Evolutionary conservation across 495 filamentous ascomycete species (phyloP).

Genomic region (Daldinia grandis): DNA sequence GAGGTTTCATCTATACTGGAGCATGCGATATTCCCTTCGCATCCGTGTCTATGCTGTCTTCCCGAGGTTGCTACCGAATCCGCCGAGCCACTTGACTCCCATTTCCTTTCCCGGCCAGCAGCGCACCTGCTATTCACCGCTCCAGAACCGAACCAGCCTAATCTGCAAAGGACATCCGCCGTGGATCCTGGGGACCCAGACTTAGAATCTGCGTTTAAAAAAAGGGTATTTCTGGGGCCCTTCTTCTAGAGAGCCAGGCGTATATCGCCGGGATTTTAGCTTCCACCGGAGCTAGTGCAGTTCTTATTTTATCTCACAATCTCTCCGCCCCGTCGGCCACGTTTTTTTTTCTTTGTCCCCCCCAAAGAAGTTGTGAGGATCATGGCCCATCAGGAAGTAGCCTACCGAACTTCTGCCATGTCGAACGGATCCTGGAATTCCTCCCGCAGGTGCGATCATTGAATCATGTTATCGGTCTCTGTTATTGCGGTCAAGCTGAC

Average conservation of each 20-base stretch:
- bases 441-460: slow-evolving; percentile 58
- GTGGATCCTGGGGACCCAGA: slow-evolving; percentile 36
- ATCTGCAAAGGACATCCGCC: slow-evolving; percentile 35
- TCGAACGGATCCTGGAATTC: slow-evolving; percentile 56
- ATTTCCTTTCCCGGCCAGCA: slow-evolving; percentile 39
- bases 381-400: slow-evolving; percentile 56
- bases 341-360: slow-evolving; percentile 30
- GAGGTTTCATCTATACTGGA: slow-evolving; percentile 36
- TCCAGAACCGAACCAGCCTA: slow-evolving; percentile 36
- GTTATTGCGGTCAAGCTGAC: slow-evolving; percentile 48
- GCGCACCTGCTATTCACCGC: slow-evolving; percentile 39
- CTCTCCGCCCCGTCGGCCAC: slow-evolving; percentile 28
- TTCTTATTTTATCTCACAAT: slow-evolving; percentile 35
- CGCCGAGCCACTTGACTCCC: slow-evolving; percentile 40
- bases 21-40: slow-evolving; percentile 40
- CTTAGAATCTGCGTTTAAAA: slow-evolving; percentile 36
- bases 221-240: slow-evolving; percentile 27
- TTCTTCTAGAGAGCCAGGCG: slow-evolving; percentile 27
- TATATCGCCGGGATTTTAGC: slow-evolving; percentile 28
- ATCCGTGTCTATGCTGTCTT: slow-evolving; percentile 37
- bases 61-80: slow-evolving; percentile 39
- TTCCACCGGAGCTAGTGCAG: slow-evolving; percentile 33
- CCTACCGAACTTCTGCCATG: slow-evolving; percentile 51
- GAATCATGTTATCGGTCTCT: slow-evolving; percentile 39
- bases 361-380: slow-evolving; percentile 31